Evolutionary conservation across 345 rosid species (phyloP).

Genomic region (Brassica napus): Da-Ae NC_063435.1:26250501-26251000

Average conservation of each 20-base stretch:
- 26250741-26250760: slow-evolving; percentile 16
- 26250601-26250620: slow-evolving; percentile 34
- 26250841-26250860: slow-evolving; percentile 19
- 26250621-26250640: slow-evolving; percentile 29
- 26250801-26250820: slow-evolving; percentile 11
- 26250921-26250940: background rate
- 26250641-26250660: background rate
- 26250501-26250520: slow-evolving; percentile 15
- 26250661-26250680: slow-evolving; percentile 6
- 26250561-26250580: slow-evolving; percentile 37
- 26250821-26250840: slow-evolving; percentile 23
- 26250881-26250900: slow-evolving; percentile 11
- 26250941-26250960: slow-evolving; percentile 14
- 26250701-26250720: background rate
- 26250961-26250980: slow-evolving; percentile 20
- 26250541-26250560: slow-evolving; percentile 27
- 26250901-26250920: background rate
- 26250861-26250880: background rate
- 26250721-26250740: slow-evolving; percentile 35
- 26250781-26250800: slow-evolving; percentile 24
- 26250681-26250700: background rate
- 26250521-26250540: slow-evolving; percentile 40
- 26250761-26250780: slow-evolving; percentile 36
- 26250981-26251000: background rate
- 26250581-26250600: slow-evolving; percentile 11